A percentile compares a stretch with the other conserved stretches of the same genome.
Conservation (phyloP, 2,329 filamentous ascomycete genomes). For the Pseudogymnoascus sp. region DNA sequence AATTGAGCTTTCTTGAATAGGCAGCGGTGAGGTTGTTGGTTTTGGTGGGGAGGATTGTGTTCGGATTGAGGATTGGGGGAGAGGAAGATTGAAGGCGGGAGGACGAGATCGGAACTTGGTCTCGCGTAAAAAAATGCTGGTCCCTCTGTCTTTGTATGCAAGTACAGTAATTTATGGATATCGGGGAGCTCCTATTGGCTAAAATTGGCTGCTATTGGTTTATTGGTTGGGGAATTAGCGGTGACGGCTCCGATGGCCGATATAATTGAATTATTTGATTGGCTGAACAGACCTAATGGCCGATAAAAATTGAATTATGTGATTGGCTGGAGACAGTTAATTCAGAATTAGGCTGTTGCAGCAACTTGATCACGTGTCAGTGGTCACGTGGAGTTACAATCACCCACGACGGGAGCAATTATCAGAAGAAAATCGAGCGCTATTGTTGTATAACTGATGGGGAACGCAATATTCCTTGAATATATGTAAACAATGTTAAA, state of each 20-base stretch:
- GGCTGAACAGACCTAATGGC: background rate
- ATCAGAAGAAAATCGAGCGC: background rate
- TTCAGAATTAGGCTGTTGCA: background rate
- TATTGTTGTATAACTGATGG: background rate
- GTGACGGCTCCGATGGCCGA: background rate
- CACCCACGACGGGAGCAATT: background rate
- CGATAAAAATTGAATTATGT: background rate
- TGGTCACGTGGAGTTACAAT: background rate
- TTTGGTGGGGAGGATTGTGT: slow-evolving; percentile 1
- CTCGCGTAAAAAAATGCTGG: slow-evolving; percentile 7
- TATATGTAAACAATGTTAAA: background rate
- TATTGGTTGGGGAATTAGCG: background rate
- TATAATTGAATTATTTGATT: background rate
- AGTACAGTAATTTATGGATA: slow-evolving; percentile 3
- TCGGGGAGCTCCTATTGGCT: background rate
- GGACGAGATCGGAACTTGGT: background rate
- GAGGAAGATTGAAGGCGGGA: background rate
- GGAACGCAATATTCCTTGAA: background rate
- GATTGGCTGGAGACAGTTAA: background rate
- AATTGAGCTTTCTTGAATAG: background rate
- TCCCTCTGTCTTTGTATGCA: background rate
- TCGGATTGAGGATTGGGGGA: slow-evolving; percentile 3
- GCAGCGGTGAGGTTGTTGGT: background rate
- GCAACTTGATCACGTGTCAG: background rate
- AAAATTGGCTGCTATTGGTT: too few species aligned